Conservation (phyloP, 73 alveolate genomes). For the Paraurostyla sp. region DNA sequence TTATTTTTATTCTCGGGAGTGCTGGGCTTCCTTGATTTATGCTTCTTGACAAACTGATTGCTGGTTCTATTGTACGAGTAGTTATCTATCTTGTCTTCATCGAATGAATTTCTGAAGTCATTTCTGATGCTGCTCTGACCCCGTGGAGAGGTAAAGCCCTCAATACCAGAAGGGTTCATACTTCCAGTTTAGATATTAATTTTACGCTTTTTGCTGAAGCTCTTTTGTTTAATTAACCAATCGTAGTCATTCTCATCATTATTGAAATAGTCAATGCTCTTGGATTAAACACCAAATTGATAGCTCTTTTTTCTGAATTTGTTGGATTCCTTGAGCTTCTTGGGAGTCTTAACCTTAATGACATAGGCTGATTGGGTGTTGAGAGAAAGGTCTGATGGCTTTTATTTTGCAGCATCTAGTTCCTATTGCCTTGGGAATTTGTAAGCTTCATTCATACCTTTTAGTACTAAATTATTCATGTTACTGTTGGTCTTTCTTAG, state of each 20-base stretch:
- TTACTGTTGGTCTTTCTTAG: no score
- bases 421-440: background rate
- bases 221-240: constrained; percentile 5
- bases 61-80: background rate
- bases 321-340: background rate
- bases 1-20: constrained; percentile 32
- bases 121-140: background rate
- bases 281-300: background rate
- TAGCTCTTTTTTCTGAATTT: constrained; percentile 26
- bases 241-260: constrained; percentile 15
- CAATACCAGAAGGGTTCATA: background rate
- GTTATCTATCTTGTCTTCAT: background rate
- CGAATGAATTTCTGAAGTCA: background rate
- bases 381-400: background rate
- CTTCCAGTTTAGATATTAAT: background rate
- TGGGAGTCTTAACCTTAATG: constrained; percentile 16
- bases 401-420: background rate
- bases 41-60: background rate
- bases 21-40: background rate
- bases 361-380: background rate
- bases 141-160: background rate
- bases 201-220: background rate
- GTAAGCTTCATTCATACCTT: no score
- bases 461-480: no score
- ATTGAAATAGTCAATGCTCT: constrained; percentile 3